Evolutionary conservation across 768 basidiomycete species (phyloP), one percentile per base, ranked within the genome.

Genomic region (Nidularia sp.): DNA sequence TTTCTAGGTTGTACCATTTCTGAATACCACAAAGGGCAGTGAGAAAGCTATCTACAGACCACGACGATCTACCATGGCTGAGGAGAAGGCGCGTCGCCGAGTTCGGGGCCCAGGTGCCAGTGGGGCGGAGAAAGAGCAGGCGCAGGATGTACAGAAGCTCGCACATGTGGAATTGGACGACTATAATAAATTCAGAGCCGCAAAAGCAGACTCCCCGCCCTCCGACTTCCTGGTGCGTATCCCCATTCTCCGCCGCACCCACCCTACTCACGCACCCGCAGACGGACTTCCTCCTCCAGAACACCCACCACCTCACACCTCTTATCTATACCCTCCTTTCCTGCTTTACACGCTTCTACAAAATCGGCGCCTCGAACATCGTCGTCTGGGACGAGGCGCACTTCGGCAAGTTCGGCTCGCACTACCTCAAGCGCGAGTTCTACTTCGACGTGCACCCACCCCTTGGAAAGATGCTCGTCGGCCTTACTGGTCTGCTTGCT

Each of bases 331-430:
- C 95, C 41, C 81, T 96, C 33, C 83, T 98, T 44, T 86, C 93
- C 8, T 94, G 96, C 74, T 93, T 90, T 83, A 97, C 96, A 4
- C 87, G 95, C 31, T 96, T 89, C 69, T 88, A 95, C 75, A 81
- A 86, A 60, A 99, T 99, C 45, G 96, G 97, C 9, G 81, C 84
- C 51, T 79, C 90, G 34, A 80, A 88, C 62, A 65, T 80, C 57
- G 96, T 99, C 69, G 85, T 98, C 53, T 98, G 96, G 97, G 97
- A 99, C 68, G 97, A 99, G 76, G 96, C 97, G 36, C 97, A 99
- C 70, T 99, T 98, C 70, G 97, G 97, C 60, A 98, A 99, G 72
- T 98, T 99, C 70, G 97, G 93, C 48, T 92, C 92, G 48, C 88
- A 98, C 70, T 98, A 99, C 70, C 85, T 99, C 70, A 97, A 98